phyloP scores from a whole-genome alignment of 768 basidiomycete genomes.

The Pisolithus microcarpus region DNA sequence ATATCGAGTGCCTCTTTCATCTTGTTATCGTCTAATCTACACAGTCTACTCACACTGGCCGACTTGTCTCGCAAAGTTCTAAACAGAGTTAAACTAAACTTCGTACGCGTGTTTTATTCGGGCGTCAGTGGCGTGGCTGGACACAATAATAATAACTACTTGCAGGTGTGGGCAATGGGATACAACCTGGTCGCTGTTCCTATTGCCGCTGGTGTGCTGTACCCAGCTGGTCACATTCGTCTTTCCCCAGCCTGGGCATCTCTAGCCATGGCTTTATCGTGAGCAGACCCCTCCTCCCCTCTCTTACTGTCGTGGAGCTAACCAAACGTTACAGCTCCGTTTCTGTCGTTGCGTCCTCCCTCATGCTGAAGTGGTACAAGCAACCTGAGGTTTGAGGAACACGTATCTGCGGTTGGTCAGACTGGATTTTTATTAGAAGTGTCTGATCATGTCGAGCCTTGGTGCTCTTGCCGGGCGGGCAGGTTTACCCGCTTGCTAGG shows the following conservation, averaged over 20 bases:
- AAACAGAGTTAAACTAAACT: too few relatives aligned
- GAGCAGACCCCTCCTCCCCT: conserved; percentile 15
- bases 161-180: too few relatives aligned
- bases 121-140: too few relatives aligned
- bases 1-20: conserved; percentile 69
- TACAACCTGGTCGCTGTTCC: conserved; percentile 57
- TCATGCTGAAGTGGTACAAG: conserved; percentile 44
- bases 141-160: too few relatives aligned
- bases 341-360: conserved; percentile 40
- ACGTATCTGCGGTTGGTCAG: too few relatives aligned
- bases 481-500: too few relatives aligned
- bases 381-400: too few relatives aligned
- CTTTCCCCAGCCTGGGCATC: conserved; percentile 76
- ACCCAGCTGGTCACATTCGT: conserved; percentile 59
- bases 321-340: conserved; percentile 38
- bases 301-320: too few relatives aligned
- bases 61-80: conserved; percentile 17
- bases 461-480: too few relatives aligned
- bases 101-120: too few relatives aligned
- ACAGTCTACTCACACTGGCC: conserved; percentile 45
- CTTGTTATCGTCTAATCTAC: conserved; percentile 61
- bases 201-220: conserved; percentile 44
- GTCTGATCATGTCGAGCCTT: too few relatives aligned
- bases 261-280: conserved; percentile 74
- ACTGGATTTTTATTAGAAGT: too few relatives aligned